phyloP scores from a whole-genome alignment of 768 basidiomycete genomes.

The Hebeloma cylindrosporum region DNA sequence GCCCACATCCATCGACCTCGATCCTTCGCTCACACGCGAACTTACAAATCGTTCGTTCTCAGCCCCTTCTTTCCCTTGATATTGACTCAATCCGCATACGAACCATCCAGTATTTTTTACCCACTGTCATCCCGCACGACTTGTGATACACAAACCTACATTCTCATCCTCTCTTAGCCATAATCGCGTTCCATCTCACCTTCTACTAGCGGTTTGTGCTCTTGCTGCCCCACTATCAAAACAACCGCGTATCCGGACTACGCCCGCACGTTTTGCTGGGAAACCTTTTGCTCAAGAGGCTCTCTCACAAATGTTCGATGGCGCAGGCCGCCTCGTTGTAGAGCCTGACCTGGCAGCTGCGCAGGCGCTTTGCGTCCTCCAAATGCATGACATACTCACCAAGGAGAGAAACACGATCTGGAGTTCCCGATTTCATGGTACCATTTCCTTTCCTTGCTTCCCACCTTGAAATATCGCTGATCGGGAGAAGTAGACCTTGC shows the following conservation, averaged over 20 bases:
- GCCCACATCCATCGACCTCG: slow-evolving; percentile 46
- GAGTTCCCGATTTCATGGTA: slow-evolving; percentile 53
- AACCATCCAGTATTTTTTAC: slow-evolving; percentile 87
- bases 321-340: slow-evolving; percentile 58
- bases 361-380: slow-evolving; percentile 73
- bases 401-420: slow-evolving; percentile 38
- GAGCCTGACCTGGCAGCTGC: slow-evolving; percentile 69
- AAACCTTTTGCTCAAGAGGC: slow-evolving; percentile 62
- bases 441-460: slow-evolving; percentile 20
- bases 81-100: slow-evolving; percentile 3
- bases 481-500: slow-evolving; percentile 51
- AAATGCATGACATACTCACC: slow-evolving; percentile 60
- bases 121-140: slow-evolving; percentile 74
- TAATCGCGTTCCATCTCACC: slow-evolving; percentile 65
- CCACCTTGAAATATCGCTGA: slow-evolving; percentile 22
- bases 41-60: slow-evolving; percentile 65
- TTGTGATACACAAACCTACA: slow-evolving; percentile 77
- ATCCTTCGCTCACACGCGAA: slow-evolving; percentile 66
- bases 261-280: slow-evolving; percentile 55
- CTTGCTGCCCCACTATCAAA: slow-evolving; percentile 76
- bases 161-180: slow-evolving; percentile 67
- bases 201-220: slow-evolving; percentile 74
- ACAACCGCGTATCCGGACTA: slow-evolving; percentile 59
- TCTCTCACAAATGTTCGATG: slow-evolving; percentile 68
- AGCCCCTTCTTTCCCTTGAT: slow-evolving; percentile 16